A percentile compares a stretch with the other conserved stretches of the same genome.
These are phyloP conservation scores for Baudoinia panamericana DNA, from an alignment of 495 filamentous ascomycete species.

Conservation along the genomic window DNA sequence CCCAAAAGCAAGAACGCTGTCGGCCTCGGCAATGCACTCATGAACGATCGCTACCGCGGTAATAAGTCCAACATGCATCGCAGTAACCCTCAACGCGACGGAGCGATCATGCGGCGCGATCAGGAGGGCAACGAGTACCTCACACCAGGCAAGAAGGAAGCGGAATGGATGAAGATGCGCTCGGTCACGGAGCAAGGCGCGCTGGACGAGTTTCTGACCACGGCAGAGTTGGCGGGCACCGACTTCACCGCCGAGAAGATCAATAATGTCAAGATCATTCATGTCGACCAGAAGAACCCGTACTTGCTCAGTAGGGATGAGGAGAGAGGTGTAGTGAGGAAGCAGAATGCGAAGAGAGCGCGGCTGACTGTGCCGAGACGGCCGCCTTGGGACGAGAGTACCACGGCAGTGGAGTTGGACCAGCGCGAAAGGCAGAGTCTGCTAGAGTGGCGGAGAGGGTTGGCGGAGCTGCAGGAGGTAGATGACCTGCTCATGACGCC, in stretches of 20 bases:
- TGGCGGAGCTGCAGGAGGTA: slow-evolving; percentile 85
- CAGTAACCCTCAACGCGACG: slow-evolving; percentile 18
- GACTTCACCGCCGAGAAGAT: slow-evolving; percentile 99
- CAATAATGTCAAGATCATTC: slow-evolving; percentile 97
- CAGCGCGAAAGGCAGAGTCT: slow-evolving; percentile 65
- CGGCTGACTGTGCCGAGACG: slow-evolving; percentile 80
- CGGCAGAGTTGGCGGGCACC: slow-evolving; percentile 88
- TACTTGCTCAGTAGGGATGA: slow-evolving; percentile 83
- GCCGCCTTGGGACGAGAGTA: slow-evolving; percentile 74
- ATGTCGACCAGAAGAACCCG: slow-evolving; percentile 86
- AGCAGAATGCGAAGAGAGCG: slow-evolving; percentile 64
- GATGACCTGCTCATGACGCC: slow-evolving; percentile 95
- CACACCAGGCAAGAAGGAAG: slow-evolving; percentile 50
- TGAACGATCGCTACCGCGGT: slow-evolving; percentile 88
- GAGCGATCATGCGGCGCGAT: slow-evolving; percentile 22
- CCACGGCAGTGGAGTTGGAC: slow-evolving; percentile 72
- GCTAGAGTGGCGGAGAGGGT: slow-evolving; percentile 74
- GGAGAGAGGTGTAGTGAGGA: slow-evolving; percentile 60
- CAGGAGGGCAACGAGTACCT: slow-evolving; percentile 24
- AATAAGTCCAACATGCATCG: slow-evolving; percentile 53
- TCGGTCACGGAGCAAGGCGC: slow-evolving; percentile 95
- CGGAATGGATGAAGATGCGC: slow-evolving; percentile 89
- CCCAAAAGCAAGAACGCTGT: slow-evolving; percentile 92
- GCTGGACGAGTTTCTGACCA: slow-evolving; percentile 73
- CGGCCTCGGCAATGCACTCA: slow-evolving; percentile 80